Evolutionary conservation across 2,329 filamentous ascomycete genomes (phyloP).

Genomic region (Penicillium griseofulvum): DNA sequence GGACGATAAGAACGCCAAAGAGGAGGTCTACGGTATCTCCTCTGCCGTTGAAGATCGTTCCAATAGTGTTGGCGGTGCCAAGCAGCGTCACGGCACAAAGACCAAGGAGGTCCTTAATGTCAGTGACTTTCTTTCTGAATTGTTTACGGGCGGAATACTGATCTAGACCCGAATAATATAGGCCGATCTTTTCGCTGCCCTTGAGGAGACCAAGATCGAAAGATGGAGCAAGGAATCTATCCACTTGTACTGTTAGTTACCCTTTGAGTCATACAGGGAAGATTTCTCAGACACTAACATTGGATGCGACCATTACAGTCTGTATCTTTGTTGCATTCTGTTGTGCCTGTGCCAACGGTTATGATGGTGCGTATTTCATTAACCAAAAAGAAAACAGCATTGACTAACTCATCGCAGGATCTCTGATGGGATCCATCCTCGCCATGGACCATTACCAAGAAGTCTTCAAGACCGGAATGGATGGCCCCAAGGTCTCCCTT

Average conservation of each 20-base stretch:
- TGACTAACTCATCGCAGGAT: slow-evolving; percentile 16
- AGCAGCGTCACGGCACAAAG: slow-evolving; percentile 32
- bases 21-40: slow-evolving; percentile 23
- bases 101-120: slow-evolving; percentile 47
- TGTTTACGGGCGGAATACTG: background rate
- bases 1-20: slow-evolving; percentile 16
- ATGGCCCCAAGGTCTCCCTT: slow-evolving; percentile 42
- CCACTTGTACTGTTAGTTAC: slow-evolving; percentile 31
- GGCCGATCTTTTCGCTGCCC: slow-evolving; percentile 51
- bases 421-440: slow-evolving; percentile 31
- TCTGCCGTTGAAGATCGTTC: slow-evolving; percentile 14
- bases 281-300: slow-evolving; percentile 3
- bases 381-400: background rate
- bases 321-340: slow-evolving; percentile 45
- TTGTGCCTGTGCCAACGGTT: slow-evolving; percentile 35
- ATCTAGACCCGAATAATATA: slow-evolving; percentile 15
- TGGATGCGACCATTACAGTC: slow-evolving; percentile 25
- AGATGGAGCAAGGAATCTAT: slow-evolving; percentile 31
- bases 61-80: slow-evolving; percentile 18
- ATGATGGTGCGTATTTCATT: slow-evolving; percentile 22
- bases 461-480: slow-evolving; percentile 42
- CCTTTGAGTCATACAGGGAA: slow-evolving; percentile 9
- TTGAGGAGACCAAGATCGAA: slow-evolving; percentile 47
- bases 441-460: slow-evolving; percentile 37
- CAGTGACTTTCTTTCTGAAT: slow-evolving; percentile 13